Evolutionary conservation across 2,329 filamentous ascomycete genomes (phyloP).

Genomic region (Claviceps pazoutovae): DNA sequence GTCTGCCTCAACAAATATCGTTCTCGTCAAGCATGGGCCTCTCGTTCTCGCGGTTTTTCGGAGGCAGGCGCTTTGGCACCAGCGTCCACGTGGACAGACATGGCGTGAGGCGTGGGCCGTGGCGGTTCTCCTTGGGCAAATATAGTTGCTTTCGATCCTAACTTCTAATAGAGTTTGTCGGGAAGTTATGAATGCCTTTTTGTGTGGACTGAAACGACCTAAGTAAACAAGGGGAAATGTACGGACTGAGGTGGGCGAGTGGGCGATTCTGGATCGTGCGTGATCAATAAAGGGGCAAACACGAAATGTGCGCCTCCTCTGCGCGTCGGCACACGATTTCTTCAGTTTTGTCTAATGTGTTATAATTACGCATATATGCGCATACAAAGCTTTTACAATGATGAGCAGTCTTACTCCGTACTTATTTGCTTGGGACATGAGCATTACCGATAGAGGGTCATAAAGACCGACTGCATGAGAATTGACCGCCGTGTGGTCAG

Average conservation of each 20-base stretch:
- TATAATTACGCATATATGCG: too few species aligned
- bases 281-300: neutral
- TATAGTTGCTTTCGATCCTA: conserved; percentile 33
- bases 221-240: neutral
- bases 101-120: conserved; percentile 34
- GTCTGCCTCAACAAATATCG: neutral
- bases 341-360: too few species aligned
- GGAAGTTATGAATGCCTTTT: neutral
- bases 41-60: conserved; percentile 32
- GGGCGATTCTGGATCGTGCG: neutral
- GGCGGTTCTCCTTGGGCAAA: conserved; percentile 34
- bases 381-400: too few species aligned
- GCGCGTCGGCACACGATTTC: too few species aligned
- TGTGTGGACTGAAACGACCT: neutral
- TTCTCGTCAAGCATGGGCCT: conserved; percentile 26
- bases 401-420: too few species aligned
- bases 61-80: conserved; percentile 35
- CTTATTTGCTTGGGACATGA: too few species aligned
- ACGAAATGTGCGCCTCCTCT: too few species aligned
- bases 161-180: neutral
- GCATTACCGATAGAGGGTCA: too few species aligned
- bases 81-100: conserved; percentile 30
- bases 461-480: too few species aligned
- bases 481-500: too few species aligned
- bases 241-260: neutral